A percentile compares a stretch with the other conserved stretches of the same genome.
phyloP scores from a whole-genome alignment of 2,329 filamentous ascomycete genomes.

The Coleophoma eucalyptorum region DNA sequence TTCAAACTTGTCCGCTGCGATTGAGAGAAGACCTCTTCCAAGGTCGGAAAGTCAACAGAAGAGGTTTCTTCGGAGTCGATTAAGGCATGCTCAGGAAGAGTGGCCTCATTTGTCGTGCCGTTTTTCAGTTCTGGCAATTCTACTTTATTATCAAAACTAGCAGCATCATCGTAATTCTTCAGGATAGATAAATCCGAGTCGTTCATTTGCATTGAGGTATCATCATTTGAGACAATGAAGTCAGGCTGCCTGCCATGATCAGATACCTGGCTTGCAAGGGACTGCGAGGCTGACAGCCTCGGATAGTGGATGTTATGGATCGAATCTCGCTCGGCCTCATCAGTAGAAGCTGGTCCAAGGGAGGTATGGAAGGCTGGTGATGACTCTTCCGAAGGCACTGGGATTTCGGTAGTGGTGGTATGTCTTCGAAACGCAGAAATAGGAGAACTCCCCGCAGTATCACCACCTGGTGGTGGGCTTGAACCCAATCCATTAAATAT shows the following conservation, averaged over 20 bases:
- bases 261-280: conserved; percentile 36
- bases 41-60: conserved; percentile 17
- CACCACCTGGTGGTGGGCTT: conserved; percentile 17
- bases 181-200: conserved; percentile 1
- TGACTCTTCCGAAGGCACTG: not conserved
- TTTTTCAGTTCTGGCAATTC: conserved; percentile 1
- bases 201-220: conserved; percentile 13
- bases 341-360: conserved; percentile 2
- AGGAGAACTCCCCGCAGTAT: conserved; percentile 3
- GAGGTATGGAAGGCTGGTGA: not conserved
- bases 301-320: conserved; percentile 23
- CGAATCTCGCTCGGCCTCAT: conserved; percentile 8
- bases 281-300: conserved; percentile 26
- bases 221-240: conserved; percentile 29
- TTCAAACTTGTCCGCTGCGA: conserved; percentile 21
- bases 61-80: not conserved
- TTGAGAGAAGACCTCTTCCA: conserved; percentile 17
- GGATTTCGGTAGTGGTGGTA: not conserved
- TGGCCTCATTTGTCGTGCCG: not conserved
- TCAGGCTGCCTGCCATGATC: conserved; percentile 48
- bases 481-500: conserved; percentile 27
- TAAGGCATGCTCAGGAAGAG: not conserved
- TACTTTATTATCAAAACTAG: conserved; percentile 1
- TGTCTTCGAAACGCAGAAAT: not conserved
- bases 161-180: conserved; percentile 4